phyloP scores from a whole-genome alignment of 352 stramenopile genomes.

The Phytophthora kernoviae region DNA sequence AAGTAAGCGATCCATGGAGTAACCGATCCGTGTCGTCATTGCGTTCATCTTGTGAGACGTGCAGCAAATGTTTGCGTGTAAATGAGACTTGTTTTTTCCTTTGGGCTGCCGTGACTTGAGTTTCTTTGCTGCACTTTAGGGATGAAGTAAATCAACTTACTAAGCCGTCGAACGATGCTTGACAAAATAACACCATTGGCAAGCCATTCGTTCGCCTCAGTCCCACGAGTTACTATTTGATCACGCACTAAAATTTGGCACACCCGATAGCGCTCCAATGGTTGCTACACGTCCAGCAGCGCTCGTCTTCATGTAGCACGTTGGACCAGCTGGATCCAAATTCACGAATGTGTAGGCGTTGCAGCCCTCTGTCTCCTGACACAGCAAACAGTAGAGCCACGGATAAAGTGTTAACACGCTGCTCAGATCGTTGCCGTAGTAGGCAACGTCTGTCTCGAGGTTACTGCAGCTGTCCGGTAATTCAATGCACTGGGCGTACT shows the following conservation, averaged over 20 bases:
- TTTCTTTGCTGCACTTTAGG: too few species aligned
- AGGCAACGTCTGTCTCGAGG: slow-evolving; percentile 56
- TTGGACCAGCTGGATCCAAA: slow-evolving; percentile 30
- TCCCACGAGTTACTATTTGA: too few species aligned
- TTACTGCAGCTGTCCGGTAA: slow-evolving; percentile 36
- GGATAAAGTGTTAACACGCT: slow-evolving; percentile 37
- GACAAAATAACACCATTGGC: too few species aligned
- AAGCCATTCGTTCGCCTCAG: too few species aligned
- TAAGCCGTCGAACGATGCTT: too few species aligned
- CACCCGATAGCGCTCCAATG: slow-evolving; percentile 38
- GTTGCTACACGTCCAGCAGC: slow-evolving; percentile 17
- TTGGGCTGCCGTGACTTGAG: too few species aligned
- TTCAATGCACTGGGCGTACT: slow-evolving; percentile 54
- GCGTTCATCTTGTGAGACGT: neutral
- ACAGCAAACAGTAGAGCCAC: slow-evolving; percentile 38
- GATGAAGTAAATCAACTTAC: too few species aligned
- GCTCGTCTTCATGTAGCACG: slow-evolving; percentile 54
- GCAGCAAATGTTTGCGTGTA: slow-evolving; percentile 2
- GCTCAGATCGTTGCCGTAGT: slow-evolving; percentile 45
- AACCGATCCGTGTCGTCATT: neutral
- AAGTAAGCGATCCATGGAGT: slow-evolving; percentile 8
- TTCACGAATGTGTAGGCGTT: slow-evolving; percentile 58
- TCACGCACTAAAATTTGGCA: too few species aligned
- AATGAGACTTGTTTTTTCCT: too few species aligned
- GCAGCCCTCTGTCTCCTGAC: slow-evolving; percentile 34